Conservation (phyloP, 768 basidiomycete genomes). For the Kwoniella dejecticola region DNA sequence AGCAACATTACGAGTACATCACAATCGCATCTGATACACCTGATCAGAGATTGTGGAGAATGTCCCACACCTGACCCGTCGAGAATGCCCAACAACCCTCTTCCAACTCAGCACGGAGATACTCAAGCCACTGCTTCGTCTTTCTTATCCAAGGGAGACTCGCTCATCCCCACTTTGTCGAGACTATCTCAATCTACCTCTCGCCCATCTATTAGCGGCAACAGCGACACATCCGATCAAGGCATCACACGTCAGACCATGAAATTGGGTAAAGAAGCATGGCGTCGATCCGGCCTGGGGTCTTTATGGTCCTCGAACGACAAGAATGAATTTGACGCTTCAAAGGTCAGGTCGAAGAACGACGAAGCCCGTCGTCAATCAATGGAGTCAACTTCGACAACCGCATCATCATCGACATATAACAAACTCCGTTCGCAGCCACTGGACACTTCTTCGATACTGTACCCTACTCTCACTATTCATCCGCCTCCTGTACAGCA, state of each 20-base stretch:
- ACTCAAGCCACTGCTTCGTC: conserved; percentile 2
- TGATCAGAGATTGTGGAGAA: too few relatives aligned
- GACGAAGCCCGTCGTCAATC: background rate
- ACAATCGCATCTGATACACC: too few relatives aligned
- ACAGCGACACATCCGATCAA: conserved; percentile 1
- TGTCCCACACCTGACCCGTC: too few relatives aligned
- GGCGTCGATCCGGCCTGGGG: conserved; percentile 10
- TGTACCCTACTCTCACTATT: conserved; percentile 13
- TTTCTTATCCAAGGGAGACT: background rate
- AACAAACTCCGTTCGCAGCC: conserved; percentile 14
- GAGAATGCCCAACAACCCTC: conserved; percentile 1
- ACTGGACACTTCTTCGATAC: conserved; percentile 21
- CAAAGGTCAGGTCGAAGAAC: background rate
- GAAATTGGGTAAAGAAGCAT: conserved; percentile 13
- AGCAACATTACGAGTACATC: too few relatives aligned
- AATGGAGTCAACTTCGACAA: background rate
- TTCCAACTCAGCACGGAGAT: background rate
- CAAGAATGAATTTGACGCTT: background rate
- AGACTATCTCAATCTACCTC: conserved; percentile 24
- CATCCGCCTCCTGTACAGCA: conserved; percentile 10
- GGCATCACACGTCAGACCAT: conserved; percentile 17
- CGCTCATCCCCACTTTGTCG: conserved; percentile 21
- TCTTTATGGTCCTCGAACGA: conserved; percentile 15
- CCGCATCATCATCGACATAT: conserved; percentile 11
- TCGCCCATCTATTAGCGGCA: conserved; percentile 14